These are phyloP conservation scores for Scleromitrula shiraiana DNA, from an alignment of 2,329 filamentous ascomycete genomes.

Conservation along the genomic window DNA sequence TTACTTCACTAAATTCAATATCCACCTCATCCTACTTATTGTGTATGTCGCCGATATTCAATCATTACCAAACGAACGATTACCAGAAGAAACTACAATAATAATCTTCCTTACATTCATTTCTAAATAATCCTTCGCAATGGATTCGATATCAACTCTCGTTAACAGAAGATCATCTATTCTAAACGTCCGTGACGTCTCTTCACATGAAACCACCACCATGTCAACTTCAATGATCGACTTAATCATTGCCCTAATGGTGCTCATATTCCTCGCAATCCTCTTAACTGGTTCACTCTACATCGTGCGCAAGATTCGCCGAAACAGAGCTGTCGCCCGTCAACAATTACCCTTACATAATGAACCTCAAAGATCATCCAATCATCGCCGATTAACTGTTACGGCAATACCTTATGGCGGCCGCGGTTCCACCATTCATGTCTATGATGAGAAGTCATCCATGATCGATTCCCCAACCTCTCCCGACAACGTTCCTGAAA, in stretches of 20 bases:
- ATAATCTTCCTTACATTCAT: neutral
- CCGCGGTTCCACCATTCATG: conserved; percentile 61
- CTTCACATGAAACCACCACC: conserved; percentile 31
- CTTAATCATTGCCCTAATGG: conserved; percentile 71
- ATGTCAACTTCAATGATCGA: conserved; percentile 59
- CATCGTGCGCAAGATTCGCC: conserved; percentile 61
- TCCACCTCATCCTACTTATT: neutral
- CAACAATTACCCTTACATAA: conserved; percentile 63
- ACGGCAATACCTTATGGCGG: conserved; percentile 37
- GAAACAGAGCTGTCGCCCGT: conserved; percentile 36
- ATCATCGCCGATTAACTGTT: conserved; percentile 50
- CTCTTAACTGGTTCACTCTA: conserved; percentile 60
- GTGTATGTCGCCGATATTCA: conserved; percentile 3
- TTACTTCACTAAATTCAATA: conserved; percentile 1
- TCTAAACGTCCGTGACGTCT: conserved; percentile 41
- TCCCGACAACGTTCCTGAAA: conserved; percentile 82
- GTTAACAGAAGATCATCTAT: conserved; percentile 31
- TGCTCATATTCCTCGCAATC: conserved; percentile 66
- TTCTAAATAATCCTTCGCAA: conserved; percentile 11
- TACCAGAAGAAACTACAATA: neutral
- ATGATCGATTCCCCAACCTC: conserved; percentile 71
- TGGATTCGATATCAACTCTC: conserved; percentile 24
- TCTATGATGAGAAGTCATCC: conserved; percentile 72
- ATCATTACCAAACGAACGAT: neutral
- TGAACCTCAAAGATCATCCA: conserved; percentile 37